phyloP scores from a whole-genome alignment of 2,329 filamentous ascomycete species.

The Neopestalotiopsis rosae region DNA sequence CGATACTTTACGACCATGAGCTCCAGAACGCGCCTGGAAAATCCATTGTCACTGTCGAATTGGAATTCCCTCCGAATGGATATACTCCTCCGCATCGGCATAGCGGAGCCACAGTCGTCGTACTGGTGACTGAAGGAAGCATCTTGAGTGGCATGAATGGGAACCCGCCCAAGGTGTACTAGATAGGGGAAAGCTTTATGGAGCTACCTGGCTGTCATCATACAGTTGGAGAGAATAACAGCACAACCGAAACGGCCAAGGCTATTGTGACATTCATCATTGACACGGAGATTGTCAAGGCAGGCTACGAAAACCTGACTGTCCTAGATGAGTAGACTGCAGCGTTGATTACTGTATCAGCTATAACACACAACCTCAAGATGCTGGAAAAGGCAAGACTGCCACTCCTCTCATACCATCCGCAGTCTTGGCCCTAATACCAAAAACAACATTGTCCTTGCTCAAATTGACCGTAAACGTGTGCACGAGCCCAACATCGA shows the following conservation, averaged over 20 bases:
- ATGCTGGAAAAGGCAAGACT: slow-evolving; percentile 34
- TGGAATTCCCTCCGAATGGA: slow-evolving; percentile 39
- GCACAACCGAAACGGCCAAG: background rate
- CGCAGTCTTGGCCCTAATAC: slow-evolving; percentile 47
- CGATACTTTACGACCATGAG: slow-evolving; percentile 23
- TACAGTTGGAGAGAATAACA: background rate
- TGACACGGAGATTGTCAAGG: background rate
- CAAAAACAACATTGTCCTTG: slow-evolving; percentile 65
- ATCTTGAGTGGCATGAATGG: slow-evolving; percentile 4
- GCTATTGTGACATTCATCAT: background rate
- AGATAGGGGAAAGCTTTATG: background rate
- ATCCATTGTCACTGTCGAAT: slow-evolving; percentile 42
- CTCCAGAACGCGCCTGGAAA: slow-evolving; percentile 46
- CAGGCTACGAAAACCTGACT: background rate
- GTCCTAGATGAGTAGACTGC: background rate
- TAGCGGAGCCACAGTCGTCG: background rate
- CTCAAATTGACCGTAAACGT: slow-evolving; percentile 52
- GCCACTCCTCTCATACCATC: slow-evolving; percentile 35
- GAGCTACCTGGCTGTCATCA: background rate
- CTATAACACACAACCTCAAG: background rate
- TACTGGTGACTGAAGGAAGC: background rate
- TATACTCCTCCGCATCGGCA: background rate
- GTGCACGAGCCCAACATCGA: slow-evolving; percentile 53
- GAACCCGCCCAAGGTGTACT: background rate
- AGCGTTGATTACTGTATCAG: background rate